These are phyloP conservation scores for Benincasa hispida DNA, from an alignment of 306 rosid species.

Conservation along the genomic window DNA sequence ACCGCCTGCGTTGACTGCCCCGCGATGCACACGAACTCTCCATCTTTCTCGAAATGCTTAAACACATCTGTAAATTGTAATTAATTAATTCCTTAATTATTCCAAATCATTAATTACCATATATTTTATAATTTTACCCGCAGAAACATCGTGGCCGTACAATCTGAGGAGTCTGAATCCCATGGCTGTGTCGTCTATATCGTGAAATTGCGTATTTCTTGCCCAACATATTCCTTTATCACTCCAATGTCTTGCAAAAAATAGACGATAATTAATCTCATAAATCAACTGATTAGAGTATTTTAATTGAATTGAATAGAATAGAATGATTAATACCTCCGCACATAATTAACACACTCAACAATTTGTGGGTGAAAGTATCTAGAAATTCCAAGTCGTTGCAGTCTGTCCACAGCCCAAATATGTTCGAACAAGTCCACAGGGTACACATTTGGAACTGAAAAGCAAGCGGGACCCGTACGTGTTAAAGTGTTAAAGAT, in stretches of 20 bases:
- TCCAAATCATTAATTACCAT: no score
- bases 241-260: conserved; percentile 44
- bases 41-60: conserved; percentile 52
- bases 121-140: conserved; percentile 23
- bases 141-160: conserved; percentile 54
- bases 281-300: no score
- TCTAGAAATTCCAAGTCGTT: conserved; percentile 69
- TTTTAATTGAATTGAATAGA: no score
- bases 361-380: conserved; percentile 46
- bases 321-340: conserved; percentile 43
- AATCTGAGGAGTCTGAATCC: conserved; percentile 63
- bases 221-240: conserved; percentile 85
- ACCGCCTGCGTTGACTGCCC: conserved; percentile 73
- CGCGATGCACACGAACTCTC: conserved; percentile 57
- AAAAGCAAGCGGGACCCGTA: no score
- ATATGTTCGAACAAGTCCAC: conserved; percentile 81
- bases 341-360: conserved; percentile 46
- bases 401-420: conserved; percentile 75
- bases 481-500: no score
- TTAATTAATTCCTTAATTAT: no score
- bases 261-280: no score
- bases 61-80: conserved; percentile 39
- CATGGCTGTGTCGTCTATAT: conserved; percentile 86
- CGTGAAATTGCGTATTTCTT: conserved; percentile 53
- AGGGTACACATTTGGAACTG: conserved; percentile 79